A percentile compares a stretch with the other conserved stretches of the same genome.
Conservation (phyloP, 192 early-diverging fungal genomes). For the Podila epigama region DNA sequence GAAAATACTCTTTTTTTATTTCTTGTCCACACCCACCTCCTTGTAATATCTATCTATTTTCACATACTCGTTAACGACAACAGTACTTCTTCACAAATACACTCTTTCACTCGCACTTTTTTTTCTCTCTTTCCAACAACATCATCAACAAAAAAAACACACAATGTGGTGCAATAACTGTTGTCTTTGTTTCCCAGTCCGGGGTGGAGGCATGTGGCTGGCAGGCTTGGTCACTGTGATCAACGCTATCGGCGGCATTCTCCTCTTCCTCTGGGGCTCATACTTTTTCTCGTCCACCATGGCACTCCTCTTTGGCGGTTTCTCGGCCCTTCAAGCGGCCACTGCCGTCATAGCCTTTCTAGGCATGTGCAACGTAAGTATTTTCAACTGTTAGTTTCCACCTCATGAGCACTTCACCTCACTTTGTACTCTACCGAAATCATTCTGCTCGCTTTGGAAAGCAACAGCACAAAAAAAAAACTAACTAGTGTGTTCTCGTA, state of each 20-base stretch:
- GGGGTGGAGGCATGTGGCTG: slow-evolving; percentile 41
- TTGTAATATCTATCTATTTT: no score
- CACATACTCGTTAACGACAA: no score
- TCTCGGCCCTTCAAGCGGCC: slow-evolving; percentile 25
- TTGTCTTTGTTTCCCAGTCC: slow-evolving; percentile 47
- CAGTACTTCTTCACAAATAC: no score
- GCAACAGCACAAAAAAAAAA: no score
- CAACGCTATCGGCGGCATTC: slow-evolving; percentile 29
- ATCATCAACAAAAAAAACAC: not conserved
- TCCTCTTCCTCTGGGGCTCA: slow-evolving; percentile 39
- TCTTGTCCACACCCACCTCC: no score
- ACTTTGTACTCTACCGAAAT: no score
- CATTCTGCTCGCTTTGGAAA: no score
- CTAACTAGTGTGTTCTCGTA: not conserved
- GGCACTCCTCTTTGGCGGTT: slow-evolving; percentile 41
- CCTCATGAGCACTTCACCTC: no score
- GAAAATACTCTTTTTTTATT: no score
- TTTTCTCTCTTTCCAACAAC: not conserved
- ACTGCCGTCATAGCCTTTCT: slow-evolving; percentile 43
- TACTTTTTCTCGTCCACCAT: slow-evolving; percentile 42
- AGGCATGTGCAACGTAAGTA: slow-evolving; percentile 37
- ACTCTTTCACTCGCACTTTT: no score
- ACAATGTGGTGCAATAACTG: slow-evolving; percentile 51
- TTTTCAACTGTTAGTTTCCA: no score
- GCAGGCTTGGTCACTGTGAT: slow-evolving; percentile 17